A percentile compares a stretch with the other conserved stretches of the same genome.
These are phyloP conservation scores for Yamadazyma sp. DNA, from an alignment of 1,139 yeast genomes.

Conservation along the genomic window DNA sequence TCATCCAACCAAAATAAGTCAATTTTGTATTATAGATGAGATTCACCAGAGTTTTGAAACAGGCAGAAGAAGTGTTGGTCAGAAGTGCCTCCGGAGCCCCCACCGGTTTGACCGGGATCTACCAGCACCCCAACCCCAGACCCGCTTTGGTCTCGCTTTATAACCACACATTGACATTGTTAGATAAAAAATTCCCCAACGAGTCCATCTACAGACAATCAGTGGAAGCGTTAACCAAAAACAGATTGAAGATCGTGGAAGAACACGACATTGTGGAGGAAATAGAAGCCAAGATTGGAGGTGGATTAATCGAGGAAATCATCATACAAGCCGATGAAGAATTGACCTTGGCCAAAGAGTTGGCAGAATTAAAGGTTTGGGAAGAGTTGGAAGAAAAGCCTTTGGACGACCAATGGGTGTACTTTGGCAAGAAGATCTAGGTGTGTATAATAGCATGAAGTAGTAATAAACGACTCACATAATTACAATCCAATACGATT, in stretches of 20 bases:
- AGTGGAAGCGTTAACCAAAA: conserved; percentile 68
- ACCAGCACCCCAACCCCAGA: conserved; percentile 82
- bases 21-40: conserved; percentile 28
- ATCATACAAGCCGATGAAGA: conserved; percentile 84
- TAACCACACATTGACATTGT: conserved; percentile 61
- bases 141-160: conserved; percentile 75
- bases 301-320: conserved; percentile 83
- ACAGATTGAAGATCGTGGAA: conserved; percentile 69
- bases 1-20: conserved; percentile 27
- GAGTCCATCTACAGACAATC: conserved; percentile 76
- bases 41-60: conserved; percentile 44
- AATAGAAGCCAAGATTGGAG: conserved; percentile 75
- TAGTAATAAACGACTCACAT: background rate
- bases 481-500: too few species aligned
- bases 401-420: conserved; percentile 72
- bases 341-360: conserved; percentile 62
- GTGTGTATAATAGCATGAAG: background rate
- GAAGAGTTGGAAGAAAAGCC: conserved; percentile 68
- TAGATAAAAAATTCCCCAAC: conserved; percentile 63
- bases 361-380: conserved; percentile 70
- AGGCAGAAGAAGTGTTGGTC: conserved; percentile 61
- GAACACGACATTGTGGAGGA: conserved; percentile 59
- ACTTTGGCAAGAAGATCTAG: conserved; percentile 59
- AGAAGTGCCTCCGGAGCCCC: conserved; percentile 69
- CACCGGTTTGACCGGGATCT: conserved; percentile 78